Evolutionary conservation across 768 basidiomycete species (phyloP).

Genomic region (Asterophora lycoperdoides): DNA sequence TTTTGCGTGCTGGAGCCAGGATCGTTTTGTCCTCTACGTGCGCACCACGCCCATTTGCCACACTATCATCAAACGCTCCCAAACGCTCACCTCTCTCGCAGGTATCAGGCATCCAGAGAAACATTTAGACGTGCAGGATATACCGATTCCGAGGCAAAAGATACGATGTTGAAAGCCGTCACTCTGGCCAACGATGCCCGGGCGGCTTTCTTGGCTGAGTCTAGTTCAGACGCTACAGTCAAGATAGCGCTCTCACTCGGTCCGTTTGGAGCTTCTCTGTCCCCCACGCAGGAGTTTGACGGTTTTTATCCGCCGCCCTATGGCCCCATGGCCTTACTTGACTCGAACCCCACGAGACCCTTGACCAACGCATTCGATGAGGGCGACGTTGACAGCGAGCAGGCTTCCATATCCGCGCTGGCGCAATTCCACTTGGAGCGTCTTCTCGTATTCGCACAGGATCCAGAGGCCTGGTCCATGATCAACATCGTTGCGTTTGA

Average conservation of each 20-base stretch:
- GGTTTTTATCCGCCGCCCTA: constrained; percentile 76
- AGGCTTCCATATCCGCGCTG: constrained; percentile 47
- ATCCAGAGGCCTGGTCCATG: constrained; percentile 46
- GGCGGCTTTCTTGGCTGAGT: constrained; percentile 21
- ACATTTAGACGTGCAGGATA: constrained; percentile 54
- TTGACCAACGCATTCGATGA: constrained; percentile 42
- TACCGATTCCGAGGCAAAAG: constrained; percentile 34
- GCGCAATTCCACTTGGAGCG: constrained; percentile 61
- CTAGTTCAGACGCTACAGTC: constrained; percentile 26
- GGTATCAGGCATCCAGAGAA: constrained; percentile 61
- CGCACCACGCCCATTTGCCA: constrained; percentile 6
- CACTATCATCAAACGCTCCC: too few relatives aligned
- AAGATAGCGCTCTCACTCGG: constrained; percentile 69
- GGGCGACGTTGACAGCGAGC: constrained; percentile 25
- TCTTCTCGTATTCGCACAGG: constrained; percentile 47
- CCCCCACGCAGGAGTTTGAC: constrained; percentile 66
- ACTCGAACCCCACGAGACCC: constrained; percentile 20
- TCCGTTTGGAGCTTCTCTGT: constrained; percentile 65
- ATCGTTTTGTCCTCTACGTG: constrained; percentile 71
- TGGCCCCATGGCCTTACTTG: constrained; percentile 48
- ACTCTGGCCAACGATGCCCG: constrained; percentile 47
- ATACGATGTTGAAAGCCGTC: constrained; percentile 51
- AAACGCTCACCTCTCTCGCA: constrained; percentile 19
- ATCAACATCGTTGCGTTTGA: constrained; percentile 74
- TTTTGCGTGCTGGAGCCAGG: constrained; percentile 60